Conservation (phyloP, 495 filamentous ascomycete species). For the Talaromyces ruber region DNA sequence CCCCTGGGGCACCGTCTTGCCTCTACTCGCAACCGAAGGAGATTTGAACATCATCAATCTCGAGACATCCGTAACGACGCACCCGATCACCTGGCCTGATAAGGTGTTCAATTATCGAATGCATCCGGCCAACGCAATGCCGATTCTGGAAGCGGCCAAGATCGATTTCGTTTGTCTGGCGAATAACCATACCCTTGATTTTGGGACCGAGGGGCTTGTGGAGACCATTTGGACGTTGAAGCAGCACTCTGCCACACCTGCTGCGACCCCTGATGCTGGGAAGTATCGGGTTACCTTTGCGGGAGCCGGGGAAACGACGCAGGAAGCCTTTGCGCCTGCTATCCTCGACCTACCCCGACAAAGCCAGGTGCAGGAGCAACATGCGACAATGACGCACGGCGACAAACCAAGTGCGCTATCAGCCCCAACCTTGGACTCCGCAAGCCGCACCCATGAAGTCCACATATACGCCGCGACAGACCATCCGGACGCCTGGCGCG, state of each 20-base stretch:
- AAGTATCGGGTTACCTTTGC: slow-evolving; percentile 14
- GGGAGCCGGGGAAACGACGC: slow-evolving; percentile 18
- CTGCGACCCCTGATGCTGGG: background rate
- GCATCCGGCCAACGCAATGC: slow-evolving; percentile 26
- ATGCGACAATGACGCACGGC: background rate
- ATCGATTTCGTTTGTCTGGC: slow-evolving; percentile 28
- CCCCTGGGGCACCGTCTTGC: slow-evolving; percentile 28
- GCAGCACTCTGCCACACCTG: background rate
- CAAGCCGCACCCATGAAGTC: background rate
- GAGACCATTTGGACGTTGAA: slow-evolving; percentile 24
- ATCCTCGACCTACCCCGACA: slow-evolving; percentile 13
- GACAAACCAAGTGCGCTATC: background rate
- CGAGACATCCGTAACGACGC: slow-evolving; percentile 30
- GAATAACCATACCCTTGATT: slow-evolving; percentile 35
- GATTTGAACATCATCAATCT: slow-evolving; percentile 34
- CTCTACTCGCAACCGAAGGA: slow-evolving; percentile 16
- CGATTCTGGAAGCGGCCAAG: slow-evolving; percentile 16
- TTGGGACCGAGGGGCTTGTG: slow-evolving; percentile 19
- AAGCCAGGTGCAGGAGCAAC: background rate
- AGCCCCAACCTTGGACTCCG: background rate
- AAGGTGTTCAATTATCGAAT: slow-evolving; percentile 36
- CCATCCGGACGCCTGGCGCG: slow-evolving; percentile 16
- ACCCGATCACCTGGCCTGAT: slow-evolving; percentile 23
- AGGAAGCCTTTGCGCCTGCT: slow-evolving; percentile 22
- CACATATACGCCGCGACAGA: slow-evolving; percentile 22